A percentile compares a stretch with the other conserved stretches of the same genome.
Conservation (phyloP, 1,139 yeast genomes). For the Lodderomyces elongisporus region DNA sequence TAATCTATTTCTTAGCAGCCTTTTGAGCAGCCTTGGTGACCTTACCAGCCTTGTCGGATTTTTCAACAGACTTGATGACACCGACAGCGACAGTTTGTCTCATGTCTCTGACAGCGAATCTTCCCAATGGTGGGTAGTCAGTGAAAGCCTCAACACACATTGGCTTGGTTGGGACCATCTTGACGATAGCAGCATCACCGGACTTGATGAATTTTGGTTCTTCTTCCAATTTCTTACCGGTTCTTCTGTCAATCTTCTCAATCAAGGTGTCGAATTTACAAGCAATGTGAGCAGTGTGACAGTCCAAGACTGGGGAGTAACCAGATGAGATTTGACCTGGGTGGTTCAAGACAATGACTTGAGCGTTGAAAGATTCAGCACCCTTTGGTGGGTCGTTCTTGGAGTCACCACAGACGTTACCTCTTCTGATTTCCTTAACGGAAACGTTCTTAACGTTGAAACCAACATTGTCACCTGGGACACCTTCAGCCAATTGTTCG, state of each 20-base stretch:
- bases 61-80: slow-evolving; percentile 98
- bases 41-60: slow-evolving; percentile 94
- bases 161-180: slow-evolving; percentile 91
- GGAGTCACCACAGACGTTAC: slow-evolving; percentile 94
- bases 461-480: slow-evolving; percentile 94
- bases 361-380: slow-evolving; percentile 80
- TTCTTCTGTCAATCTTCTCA: slow-evolving; percentile 91
- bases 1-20: slow-evolving; percentile 90
- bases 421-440: slow-evolving; percentile 91
- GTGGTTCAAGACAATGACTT: slow-evolving; percentile 86
- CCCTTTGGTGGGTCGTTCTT: slow-evolving; percentile 91
- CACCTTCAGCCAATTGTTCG: slow-evolving; percentile 80
- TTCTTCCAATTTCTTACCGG: slow-evolving; percentile 84
- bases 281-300: slow-evolving; percentile 95
- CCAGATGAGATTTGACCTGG: slow-evolving; percentile 93
- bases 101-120: slow-evolving; percentile 99
- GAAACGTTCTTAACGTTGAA: slow-evolving; percentile 94
- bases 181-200: slow-evolving; percentile 92
- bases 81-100: slow-evolving; percentile 99
- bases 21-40: slow-evolving; percentile 99
- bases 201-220: slow-evolving; percentile 84
- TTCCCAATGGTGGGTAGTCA: slow-evolving; percentile 97
- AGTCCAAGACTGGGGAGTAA: slow-evolving; percentile 89
- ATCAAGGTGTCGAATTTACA: slow-evolving; percentile 81
- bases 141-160: slow-evolving; percentile 97